Percentiles rank a stretch among this genome's conserved stretches.
Conservation (phyloP, 2,329 filamentous ascomycete genomes). For the Truncatella angustata region DNA sequence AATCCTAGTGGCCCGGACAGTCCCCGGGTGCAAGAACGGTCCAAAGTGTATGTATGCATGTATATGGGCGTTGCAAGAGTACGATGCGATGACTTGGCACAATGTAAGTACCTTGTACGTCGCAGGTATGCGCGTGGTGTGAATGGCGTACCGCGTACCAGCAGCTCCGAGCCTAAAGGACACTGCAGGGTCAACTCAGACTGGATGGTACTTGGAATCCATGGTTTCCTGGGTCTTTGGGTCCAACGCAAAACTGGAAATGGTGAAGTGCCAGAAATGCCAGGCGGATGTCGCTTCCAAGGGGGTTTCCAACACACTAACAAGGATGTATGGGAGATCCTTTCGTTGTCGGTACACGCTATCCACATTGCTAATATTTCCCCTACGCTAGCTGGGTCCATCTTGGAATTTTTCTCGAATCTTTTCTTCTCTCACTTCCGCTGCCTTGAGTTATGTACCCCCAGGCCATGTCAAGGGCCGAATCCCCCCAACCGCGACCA, state of each 20-base stretch:
- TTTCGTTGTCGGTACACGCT: conserved; percentile 18
- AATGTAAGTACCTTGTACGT: too few relatives aligned
- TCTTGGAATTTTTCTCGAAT: conserved; percentile 35
- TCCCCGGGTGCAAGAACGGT: neutral
- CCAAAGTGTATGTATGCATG: too few relatives aligned
- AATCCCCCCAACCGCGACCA: neutral
- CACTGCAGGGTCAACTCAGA: neutral
- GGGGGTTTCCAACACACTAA: conserved; percentile 11
- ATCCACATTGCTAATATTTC: conserved; percentile 29
- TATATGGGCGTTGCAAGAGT: too few relatives aligned
- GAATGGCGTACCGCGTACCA: too few relatives aligned
- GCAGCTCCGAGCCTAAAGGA: too few relatives aligned
- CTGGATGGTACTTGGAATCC: too few relatives aligned
- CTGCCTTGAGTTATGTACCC: neutral
- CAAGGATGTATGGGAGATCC: conserved; percentile 26
- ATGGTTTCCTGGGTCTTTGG: neutral
- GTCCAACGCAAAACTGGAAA: neutral
- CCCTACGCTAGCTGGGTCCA: conserved; percentile 27
- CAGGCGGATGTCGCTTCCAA: conserved; percentile 5
- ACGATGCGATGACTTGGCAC: too few relatives aligned
- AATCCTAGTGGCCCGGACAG: neutral
- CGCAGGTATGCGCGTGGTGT: too few relatives aligned
- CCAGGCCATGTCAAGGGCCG: neutral
- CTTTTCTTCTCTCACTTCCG: conserved; percentile 20
- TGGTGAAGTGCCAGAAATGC: conserved; percentile 2